A percentile compares a stretch with the other conserved stretches of the same genome.
These are phyloP conservation scores for Simplicillium aogashimaense DNA, from an alignment of 2,329 filamentous ascomycete species.

Conservation along the genomic window DNA sequence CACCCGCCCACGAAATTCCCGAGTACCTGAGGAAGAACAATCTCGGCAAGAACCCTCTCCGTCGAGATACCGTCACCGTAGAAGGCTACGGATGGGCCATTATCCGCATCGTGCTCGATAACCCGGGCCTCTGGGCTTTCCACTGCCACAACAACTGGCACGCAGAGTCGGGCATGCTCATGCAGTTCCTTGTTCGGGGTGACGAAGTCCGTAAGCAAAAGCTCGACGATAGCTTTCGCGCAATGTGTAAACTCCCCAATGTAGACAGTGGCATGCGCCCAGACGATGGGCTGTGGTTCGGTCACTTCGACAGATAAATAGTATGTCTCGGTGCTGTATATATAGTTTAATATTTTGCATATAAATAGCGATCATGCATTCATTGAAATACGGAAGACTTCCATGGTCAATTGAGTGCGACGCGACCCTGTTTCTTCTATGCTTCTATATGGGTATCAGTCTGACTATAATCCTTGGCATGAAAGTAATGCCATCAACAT, in stretches of 20 bases:
- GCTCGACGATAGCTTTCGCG: slow-evolving; percentile 11
- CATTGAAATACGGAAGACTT: too few relatives aligned
- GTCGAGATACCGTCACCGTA: slow-evolving; percentile 35
- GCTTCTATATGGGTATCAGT: too few relatives aligned
- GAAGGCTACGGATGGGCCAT: slow-evolving; percentile 45
- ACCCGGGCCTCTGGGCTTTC: slow-evolving; percentile 47
- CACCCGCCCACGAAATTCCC: slow-evolving; percentile 13
- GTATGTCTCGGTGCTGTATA: not conserved
- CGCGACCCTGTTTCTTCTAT: too few relatives aligned
- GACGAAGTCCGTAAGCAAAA: slow-evolving; percentile 18
- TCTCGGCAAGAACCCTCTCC: slow-evolving; percentile 19
- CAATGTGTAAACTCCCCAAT: slow-evolving; percentile 18
- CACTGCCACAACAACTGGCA: slow-evolving; percentile 53
- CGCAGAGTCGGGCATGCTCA: slow-evolving; percentile 44
- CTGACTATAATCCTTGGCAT: too few relatives aligned
- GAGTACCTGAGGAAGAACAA: slow-evolving; percentile 14
- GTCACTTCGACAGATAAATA: slow-evolving; percentile 8
- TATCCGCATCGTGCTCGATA: slow-evolving; percentile 45
- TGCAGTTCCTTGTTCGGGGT: slow-evolving; percentile 39
- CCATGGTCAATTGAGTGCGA: too few relatives aligned
- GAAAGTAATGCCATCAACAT: too few relatives aligned
- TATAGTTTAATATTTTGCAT: not conserved
- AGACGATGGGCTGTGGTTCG: slow-evolving; percentile 26
- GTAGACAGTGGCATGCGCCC: slow-evolving; percentile 21
- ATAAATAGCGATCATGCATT: too few relatives aligned